phyloP scores from a whole-genome alignment of 805 yeast species.

The Metschnikowia sp. region DNA sequence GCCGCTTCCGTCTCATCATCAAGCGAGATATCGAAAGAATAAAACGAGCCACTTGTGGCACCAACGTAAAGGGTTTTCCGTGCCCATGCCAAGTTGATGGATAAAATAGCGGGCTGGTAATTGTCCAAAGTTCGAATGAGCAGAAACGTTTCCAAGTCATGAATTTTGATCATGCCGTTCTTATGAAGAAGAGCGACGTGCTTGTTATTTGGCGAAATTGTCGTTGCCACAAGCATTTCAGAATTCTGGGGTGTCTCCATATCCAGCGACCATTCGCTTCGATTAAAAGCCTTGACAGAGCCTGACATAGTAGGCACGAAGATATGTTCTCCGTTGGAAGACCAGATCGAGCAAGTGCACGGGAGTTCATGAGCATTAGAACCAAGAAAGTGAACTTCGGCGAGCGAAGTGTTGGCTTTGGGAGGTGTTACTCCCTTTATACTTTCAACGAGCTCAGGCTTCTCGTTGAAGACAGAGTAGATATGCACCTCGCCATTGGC shows the following conservation, averaged over 20 bases:
- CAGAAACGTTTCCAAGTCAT: constrained; percentile 45
- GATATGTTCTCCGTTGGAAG: constrained; percentile 62
- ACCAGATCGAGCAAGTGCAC: constrained; percentile 64
- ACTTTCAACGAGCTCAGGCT: constrained; percentile 49
- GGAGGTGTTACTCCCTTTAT: constrained; percentile 40
- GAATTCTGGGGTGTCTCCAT: neutral
- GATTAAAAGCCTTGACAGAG: constrained; percentile 44
- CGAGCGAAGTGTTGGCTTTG: constrained; percentile 31
- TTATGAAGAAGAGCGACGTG: constrained; percentile 56
- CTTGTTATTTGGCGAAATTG: constrained; percentile 61
- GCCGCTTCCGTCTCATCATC: constrained; percentile 3
- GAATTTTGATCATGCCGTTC: constrained; percentile 51
- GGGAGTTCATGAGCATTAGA: constrained; percentile 46
- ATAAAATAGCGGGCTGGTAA: constrained; percentile 25
- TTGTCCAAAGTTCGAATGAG: constrained; percentile 21
- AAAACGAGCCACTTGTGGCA: constrained; percentile 40
- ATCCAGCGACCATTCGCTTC: constrained; percentile 33
- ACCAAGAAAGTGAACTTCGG: constrained; percentile 33
- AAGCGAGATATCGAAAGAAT: constrained; percentile 20
- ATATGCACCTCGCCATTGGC: constrained; percentile 58
- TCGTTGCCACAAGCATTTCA: constrained; percentile 39
- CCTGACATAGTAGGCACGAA: constrained; percentile 60
- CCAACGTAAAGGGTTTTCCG: constrained; percentile 37
- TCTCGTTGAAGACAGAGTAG: constrained; percentile 52
- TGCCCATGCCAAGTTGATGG: constrained; percentile 30